Conservation (phyloP, 495 filamentous ascomycete species). For the Aspergillus ostianus region DNA sequence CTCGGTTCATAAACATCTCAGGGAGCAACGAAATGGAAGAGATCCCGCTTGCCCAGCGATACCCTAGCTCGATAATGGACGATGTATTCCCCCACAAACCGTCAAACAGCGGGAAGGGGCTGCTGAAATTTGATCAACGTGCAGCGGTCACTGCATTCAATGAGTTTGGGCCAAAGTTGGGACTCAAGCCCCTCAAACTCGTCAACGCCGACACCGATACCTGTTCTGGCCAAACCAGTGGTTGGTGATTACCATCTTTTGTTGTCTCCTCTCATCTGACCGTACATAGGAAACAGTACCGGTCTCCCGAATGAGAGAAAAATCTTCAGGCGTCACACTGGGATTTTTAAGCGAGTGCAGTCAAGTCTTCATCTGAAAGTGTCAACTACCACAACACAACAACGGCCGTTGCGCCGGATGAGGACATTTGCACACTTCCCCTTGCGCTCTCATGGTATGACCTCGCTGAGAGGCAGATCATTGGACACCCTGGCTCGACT, state of each 20-base stretch:
- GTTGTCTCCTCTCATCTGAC: slow-evolving; percentile 2
- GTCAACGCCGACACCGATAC: slow-evolving; percentile 1
- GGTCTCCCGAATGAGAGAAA: slow-evolving; percentile 7
- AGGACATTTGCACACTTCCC: slow-evolving; percentile 36
- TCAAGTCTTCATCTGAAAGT: slow-evolving; percentile 32
- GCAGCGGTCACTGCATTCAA: slow-evolving; percentile 31
- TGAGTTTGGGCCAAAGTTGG: slow-evolving; percentile 20
- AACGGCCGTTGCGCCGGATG: slow-evolving; percentile 50
- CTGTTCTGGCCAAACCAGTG: neutral
- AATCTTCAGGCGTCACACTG: slow-evolving; percentile 18
- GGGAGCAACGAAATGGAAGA: slow-evolving; percentile 1
- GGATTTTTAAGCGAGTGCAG: slow-evolving; percentile 29
- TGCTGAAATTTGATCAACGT: slow-evolving; percentile 20
- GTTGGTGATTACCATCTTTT: too few species aligned
- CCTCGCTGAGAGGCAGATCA: slow-evolving; percentile 58
- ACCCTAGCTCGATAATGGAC: neutral
- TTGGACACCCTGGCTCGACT: slow-evolving; percentile 67
- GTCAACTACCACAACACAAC: slow-evolving; percentile 43
- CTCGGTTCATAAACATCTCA: neutral
- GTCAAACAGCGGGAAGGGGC: slow-evolving; percentile 14
- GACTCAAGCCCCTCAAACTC: slow-evolving; percentile 18
- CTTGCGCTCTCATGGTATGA: slow-evolving; percentile 42
- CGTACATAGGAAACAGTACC: neutral
- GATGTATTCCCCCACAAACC: neutral
- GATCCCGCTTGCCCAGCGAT: slow-evolving; percentile 10